These are phyloP conservation scores for Pedinophyceae sp. DNA, from an alignment of 139 green algal species.

Conservation along the genomic window DNA sequence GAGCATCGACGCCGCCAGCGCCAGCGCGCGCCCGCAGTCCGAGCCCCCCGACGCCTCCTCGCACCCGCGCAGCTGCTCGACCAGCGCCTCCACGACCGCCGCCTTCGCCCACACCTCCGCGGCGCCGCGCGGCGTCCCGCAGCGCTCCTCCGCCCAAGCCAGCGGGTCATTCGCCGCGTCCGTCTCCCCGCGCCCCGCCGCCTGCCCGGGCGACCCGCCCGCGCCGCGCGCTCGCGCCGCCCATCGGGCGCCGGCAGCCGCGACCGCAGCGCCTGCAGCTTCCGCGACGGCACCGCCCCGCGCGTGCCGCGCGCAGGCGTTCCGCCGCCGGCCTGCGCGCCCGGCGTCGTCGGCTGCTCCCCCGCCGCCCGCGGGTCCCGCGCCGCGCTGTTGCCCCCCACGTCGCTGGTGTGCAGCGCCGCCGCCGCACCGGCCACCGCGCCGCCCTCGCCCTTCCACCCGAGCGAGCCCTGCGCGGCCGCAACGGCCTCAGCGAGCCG, in stretches of 20 bases:
- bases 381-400: no score
- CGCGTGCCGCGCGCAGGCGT: no score
- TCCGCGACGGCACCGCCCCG: no score
- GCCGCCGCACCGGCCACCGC: slow-evolving; percentile 6
- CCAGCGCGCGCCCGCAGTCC: no score
- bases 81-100: not conserved
- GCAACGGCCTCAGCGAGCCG: slow-evolving; percentile 23
- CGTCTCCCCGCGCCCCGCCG: not conserved
- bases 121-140: not conserved
- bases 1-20: no score
- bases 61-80: not conserved
- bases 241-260: not conserved
- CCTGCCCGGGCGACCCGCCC: no score
- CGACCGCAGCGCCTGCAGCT: not conserved
- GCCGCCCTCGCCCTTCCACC: slow-evolving; percentile 14
- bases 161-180: not conserved
- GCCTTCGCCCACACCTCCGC: not conserved
- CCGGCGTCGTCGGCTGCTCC: no score
- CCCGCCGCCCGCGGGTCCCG: no score
- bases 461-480: slow-evolving; percentile 8
- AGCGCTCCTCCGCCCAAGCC: no score
- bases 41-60: not conserved
- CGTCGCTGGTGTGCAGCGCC: not conserved
- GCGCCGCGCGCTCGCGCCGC: no score
- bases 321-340: no score